Base-by-base conservation (phyloP, 1,139 yeast genomes). In the Nakaseomyces kungkrabaensis region DNA sequence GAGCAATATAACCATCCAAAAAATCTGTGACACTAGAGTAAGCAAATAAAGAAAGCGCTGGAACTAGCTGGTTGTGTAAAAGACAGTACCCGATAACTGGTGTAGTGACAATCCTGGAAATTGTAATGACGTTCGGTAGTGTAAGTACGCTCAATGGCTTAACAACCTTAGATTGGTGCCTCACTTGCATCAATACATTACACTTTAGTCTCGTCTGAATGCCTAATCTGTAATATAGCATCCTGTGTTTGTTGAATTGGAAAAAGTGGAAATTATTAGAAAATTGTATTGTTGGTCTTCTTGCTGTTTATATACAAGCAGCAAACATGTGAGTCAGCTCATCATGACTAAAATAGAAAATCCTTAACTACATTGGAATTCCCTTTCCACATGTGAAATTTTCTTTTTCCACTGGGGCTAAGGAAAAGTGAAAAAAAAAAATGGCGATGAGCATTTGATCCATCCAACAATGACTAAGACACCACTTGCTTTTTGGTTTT, bases 11-110 rank as follows among this genome's bases (percentile, higher is more conserved):
- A 0, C 99, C 98, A 66, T 94, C 99, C 26, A 90, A 69, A 57
- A 86, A 82, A 65, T 94, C 99, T 0, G 98, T 90, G 9, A 89
- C 65, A 57, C 97, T 86, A 0, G 97, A 89, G 60, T 87, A 88
- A 0, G 81, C 75, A 66, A 92, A 92, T 22, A 92, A 64, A 3
- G 79, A 76, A 48, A 88, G 70, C 0, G 97, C 96, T 47, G 75
- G 70, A 11, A 72, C 68, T 2, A 84, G 70, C 42, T 85, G 76
- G 10, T 82, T 80, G 17, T 77, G 71, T 22, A 86, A 73, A 6
- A 92, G 79, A 58, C 80, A 76, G 59, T 84, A 85, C 0, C 97
- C 97, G 42, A 92, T 79, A 10, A 81, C 68, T 0, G 98, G 99
- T 0, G 98, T 82, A 2, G 89, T 72, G 3, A 77, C 69, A 13